These are phyloP conservation scores for Amaranthus palmeri DNA, from an alignment of 148 eudicot genomes.

Conservation along the genomic window DNA sequence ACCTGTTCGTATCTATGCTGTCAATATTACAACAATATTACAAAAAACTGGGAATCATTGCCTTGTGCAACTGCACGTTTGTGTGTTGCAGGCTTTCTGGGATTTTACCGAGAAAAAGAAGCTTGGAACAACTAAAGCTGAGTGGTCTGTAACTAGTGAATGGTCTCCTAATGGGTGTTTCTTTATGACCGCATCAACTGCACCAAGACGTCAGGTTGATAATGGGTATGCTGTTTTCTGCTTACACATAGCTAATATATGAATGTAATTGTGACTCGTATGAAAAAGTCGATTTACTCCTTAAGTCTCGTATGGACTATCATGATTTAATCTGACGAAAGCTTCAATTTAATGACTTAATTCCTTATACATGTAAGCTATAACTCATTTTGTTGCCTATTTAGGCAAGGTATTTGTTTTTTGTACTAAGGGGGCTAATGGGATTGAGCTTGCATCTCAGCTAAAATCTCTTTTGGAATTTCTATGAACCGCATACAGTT, in stretches of 20 bases:
- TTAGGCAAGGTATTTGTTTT: too few relatives aligned
- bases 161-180: slow-evolving; percentile 95
- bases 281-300: not conserved
- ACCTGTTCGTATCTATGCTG: not conserved
- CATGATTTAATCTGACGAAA: not conserved
- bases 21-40: not conserved
- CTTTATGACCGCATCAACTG: slow-evolving; percentile 95
- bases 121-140: slow-evolving; percentile 80
- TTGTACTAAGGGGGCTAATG: too few relatives aligned
- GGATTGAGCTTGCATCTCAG: too few relatives aligned
- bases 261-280: not conserved
- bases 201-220: slow-evolving; percentile 94
- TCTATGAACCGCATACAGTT: too few relatives aligned
- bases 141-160: slow-evolving; percentile 91
- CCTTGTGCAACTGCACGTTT: slow-evolving; percentile 10
- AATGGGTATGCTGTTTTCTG: slow-evolving; percentile 60
- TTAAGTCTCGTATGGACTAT: not conserved
- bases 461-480: too few relatives aligned
- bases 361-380: not conserved
- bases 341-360: not conserved
- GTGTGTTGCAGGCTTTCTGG: slow-evolving; percentile 72
- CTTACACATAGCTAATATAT: not conserved
- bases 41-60: slow-evolving; percentile 10
- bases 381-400: too few relatives aligned
- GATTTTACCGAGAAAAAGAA: slow-evolving; percentile 80